These are phyloP conservation scores for Scytalidium sp. DNA, from an alignment of 2,329 filamentous ascomycete genomes.

Conservation along the genomic window DNA sequence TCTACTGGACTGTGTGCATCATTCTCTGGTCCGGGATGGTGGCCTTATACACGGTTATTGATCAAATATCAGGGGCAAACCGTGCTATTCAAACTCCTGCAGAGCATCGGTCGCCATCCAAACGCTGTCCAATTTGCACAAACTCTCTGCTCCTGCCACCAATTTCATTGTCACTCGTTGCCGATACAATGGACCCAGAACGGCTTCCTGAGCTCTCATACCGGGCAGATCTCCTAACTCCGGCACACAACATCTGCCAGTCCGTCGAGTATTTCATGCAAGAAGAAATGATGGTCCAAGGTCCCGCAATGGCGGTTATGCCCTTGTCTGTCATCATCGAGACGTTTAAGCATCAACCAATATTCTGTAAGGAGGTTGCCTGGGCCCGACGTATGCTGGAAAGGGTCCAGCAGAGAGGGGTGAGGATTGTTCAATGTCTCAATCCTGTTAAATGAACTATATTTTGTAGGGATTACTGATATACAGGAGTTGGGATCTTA, in stretches of 20 bases:
- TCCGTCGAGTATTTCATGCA: slow-evolving; percentile 30
- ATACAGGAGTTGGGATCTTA: too few relatives aligned
- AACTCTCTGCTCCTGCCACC: slow-evolving; percentile 1
- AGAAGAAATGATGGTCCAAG: slow-evolving; percentile 17
- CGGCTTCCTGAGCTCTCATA: slow-evolving; percentile 22
- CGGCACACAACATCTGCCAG: slow-evolving; percentile 31
- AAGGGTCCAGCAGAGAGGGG: slow-evolving; percentile 9
- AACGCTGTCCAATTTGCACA: neutral
- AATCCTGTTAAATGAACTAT: too few relatives aligned
- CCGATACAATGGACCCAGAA: slow-evolving; percentile 6
- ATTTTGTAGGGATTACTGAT: too few relatives aligned
- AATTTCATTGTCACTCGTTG: slow-evolving; percentile 1
- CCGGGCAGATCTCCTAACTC: slow-evolving; percentile 19
- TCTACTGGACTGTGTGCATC: slow-evolving; percentile 29
- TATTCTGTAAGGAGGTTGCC: slow-evolving; percentile 11
- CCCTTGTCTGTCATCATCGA: slow-evolving; percentile 24
- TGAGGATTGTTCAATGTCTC: slow-evolving; percentile 6
- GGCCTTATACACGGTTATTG: slow-evolving; percentile 22
- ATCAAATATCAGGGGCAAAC: neutral
- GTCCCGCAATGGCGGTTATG: slow-evolving; percentile 14
- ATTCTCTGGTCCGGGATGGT: slow-evolving; percentile 32
- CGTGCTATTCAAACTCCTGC: neutral
- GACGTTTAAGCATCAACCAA: slow-evolving; percentile 10
- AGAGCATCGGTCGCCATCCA: slow-evolving; percentile 4
- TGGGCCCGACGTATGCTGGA: slow-evolving; percentile 15